Base-by-base conservation (phyloP, 257 asterid species). In the Perilla frutescens region DNA sequence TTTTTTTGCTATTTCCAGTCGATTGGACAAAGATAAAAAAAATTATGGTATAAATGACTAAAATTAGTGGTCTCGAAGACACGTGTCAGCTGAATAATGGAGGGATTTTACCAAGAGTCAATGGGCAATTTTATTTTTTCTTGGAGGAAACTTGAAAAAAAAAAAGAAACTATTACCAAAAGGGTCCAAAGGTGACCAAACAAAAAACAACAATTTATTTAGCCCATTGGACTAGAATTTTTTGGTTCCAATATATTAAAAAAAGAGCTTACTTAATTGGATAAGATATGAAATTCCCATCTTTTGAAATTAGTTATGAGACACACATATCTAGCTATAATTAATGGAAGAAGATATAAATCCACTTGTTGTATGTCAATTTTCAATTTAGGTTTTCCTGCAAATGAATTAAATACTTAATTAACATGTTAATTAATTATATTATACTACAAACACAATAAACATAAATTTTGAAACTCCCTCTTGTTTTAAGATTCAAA, bases 301-400 rank as follows among this genome's bases (percentile, higher is more conserved):
- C 1, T 57, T 31, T 4, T 37, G 66, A 60, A 60, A 60, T 37
- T 34, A 34, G 4, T 71, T 51, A 20, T 20, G 26, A 1, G 8
- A 41, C 13, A 11, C 11, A 14, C 20, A 12, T 20, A n/a, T 10
- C 54, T 54, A 68, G 26, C 39, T 54, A 53, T 2, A 45, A 44
- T 49, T 74, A 75, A 68, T 80, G 83, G 80, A 56, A 71, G 80
- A 71, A 70, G 85, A 80, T 78, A 59, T 15, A 68, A 48, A 41
- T 36, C 85, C 81, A 83, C 85, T 81, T 44, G 1, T 54, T 70
- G 58, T 43, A 47, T 78, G 82, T 75, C 80, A 72, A 62, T 20
- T 66, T 77, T 68, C 61, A 66, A 63, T 80, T 62, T 83, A 80
- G 85, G 83, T 75, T 70, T 62, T 57, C 69, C 51, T 66, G 70